Base-by-base conservation (phyloP, 139 green algal genomes). In the Nannochloris sp. region DNA sequence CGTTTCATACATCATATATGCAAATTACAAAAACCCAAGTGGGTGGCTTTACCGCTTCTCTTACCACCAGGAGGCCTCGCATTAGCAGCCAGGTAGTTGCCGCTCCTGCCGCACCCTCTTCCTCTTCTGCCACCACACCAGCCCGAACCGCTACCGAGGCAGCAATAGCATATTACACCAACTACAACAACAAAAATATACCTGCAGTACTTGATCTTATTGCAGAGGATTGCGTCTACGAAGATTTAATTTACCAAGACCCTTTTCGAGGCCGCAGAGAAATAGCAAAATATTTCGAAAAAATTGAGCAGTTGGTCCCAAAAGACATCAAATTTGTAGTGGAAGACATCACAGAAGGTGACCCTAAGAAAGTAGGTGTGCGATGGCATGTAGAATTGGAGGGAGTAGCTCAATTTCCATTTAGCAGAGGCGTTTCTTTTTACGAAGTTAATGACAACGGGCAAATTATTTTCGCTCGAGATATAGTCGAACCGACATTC, bases 361-460 rank as follows among this genome's bases (percentile, higher is more conserved):
- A 89, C 42, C 14, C 54, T 4, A 34, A 33, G 1, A 72, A 67
- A 10, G 81, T 82, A 10, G 85, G 87, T 8, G 76, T 92, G 57
- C 70, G 67, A 6, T 95, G 87, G 87, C 88, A 95, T 56, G 76
- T 88, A 6, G 85, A 95, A 65, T 65, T 85, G 31, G 67, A 80
- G 8, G 73, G 81, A 2, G 71, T 79, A 23, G 59, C 74, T 10
- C 27, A 82, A 37, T 87, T 96, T 58, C 89, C 89, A 25, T 95
- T 94, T 70, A 88, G 77, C 1, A 70, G 88, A 0, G 89, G 89
- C 8, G 77, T 68, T 60, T 81, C 59, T 35, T 94, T 93, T 73
- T 90, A 90, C 31, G 57, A 78, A 29, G 37, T 82, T 29, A 81
- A 89, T 47, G 54, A 71, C 2, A 9, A 74, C 31, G 84, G 87